Percentiles rank a stretch among this genome's conserved stretches.
Evolutionary conservation across 805 yeast species (phyloP).

Genomic region (Maudiozyma bulderi): DNA sequence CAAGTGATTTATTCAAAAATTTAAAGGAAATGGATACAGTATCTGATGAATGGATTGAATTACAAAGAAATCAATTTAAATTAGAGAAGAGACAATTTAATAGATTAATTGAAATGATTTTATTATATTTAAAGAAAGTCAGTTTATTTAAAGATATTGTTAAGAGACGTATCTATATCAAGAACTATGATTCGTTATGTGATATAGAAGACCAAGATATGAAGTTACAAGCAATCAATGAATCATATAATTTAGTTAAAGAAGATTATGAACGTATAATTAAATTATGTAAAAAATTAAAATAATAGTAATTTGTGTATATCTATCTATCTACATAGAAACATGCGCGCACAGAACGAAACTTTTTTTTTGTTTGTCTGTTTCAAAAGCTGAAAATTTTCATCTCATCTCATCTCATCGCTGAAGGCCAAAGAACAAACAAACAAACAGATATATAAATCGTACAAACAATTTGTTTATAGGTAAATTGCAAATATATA

Average conservation of each 20-base stretch:
- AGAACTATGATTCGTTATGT: slow-evolving; percentile 69
- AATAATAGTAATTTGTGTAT: not conserved
- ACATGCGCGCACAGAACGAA: not conserved
- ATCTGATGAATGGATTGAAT: slow-evolving; percentile 32
- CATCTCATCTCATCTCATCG: slow-evolving; percentile 1
- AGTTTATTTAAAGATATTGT: slow-evolving; percentile 45
- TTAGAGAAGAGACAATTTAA: slow-evolving; percentile 71
- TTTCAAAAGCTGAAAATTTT: not conserved
- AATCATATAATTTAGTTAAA: slow-evolving; percentile 59
- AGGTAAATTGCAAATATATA: not conserved
- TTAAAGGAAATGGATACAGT: slow-evolving; percentile 12
- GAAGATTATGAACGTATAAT: slow-evolving; percentile 59
- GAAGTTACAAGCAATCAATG: slow-evolving; percentile 59
- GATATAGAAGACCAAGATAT: slow-evolving; percentile 59
- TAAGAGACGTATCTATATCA: slow-evolving; percentile 64
- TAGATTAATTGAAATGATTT: slow-evolving; percentile 67
- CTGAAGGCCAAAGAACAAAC: not conserved
- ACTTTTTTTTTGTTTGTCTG: not conserved
- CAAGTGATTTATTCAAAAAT: slow-evolving; percentile 25
- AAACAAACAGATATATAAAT: not conserved
- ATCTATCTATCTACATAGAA: not conserved
- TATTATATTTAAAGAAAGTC: slow-evolving; percentile 33
- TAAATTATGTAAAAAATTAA: not conserved
- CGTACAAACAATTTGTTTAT: too few relatives aligned
- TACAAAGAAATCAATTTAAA: slow-evolving; percentile 37